Base-by-base conservation (phyloP, 2,329 filamentous ascomycete genomes). In the Endocalyx cinctus region DNA sequence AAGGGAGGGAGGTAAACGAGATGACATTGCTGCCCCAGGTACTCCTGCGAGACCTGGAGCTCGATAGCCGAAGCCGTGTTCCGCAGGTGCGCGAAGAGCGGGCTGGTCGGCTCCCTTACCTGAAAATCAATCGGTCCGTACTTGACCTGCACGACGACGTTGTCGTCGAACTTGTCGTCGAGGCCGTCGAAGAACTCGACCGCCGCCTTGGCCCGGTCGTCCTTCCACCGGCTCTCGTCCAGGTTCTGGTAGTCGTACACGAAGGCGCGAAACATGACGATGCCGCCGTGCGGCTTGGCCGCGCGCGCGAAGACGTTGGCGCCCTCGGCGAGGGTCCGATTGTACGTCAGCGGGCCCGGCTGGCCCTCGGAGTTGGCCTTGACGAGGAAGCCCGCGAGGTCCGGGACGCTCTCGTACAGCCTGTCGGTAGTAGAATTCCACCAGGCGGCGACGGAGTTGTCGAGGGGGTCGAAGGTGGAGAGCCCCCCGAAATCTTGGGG, bases 121-220 rank as follows among this genome's bases (percentile, higher is more conserved):
- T 85, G 82, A 55, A 86, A 85, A 50, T 86, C 82, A 38, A 85
- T 85, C 0, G 82, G 80, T 0, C 82, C 82, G 41, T 81, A 84
- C 55, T 86, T 87, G 57, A 86, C 79, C 51, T 87, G 82, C 3
- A 86, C 67, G 0, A 86, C 67, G 0, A 85, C 80, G 29, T 86
- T 86, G 28, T 80, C 75, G 15, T 81, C 76, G 36, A 86, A 86
- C 38, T 78, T 54, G 5, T 68, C 72, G 46, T 86, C 82, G 0
- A 85, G 66, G 1, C 67, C 64, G 12, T 74, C 63, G 54, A 86
- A 85, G 55, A 74, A 83, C 1, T 85, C 66, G 0, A 84, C 77
- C 0, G 79, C 79, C 0, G 79, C 82, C 34, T 84, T 84, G 2
- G 82, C 82, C 3, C 82, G 72, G 51, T 86, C 82, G 1, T 70